Base-by-base conservation (phyloP, 495 filamentous ascomycete genomes). In the Daldinia bambusicola region DNA sequence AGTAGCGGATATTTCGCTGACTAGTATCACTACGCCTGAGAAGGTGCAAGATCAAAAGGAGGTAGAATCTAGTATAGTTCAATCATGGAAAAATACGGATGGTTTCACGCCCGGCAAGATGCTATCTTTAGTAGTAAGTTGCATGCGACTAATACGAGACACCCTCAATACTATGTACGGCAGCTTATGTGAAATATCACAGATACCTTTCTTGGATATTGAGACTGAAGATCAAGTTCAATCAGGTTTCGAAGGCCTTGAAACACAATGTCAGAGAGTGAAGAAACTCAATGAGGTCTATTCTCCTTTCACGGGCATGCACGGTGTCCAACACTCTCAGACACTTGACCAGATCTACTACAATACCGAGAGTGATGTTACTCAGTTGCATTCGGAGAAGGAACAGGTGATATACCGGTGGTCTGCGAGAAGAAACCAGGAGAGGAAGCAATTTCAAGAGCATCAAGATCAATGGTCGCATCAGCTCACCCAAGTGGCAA, bases 331-430 rank as follows among this genome's bases (percentile, higher is more conserved):
- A 16, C 43, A 48, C 43, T 48, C 43, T 1, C 43, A 48, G 14
- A 48, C 43, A 5, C 18, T 48, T 3, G 43, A 48, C 9, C 43
- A 48, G 43, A 48, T 48, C 10, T 48, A 48, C 43, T 48, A 48
- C 43, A 48, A 48, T 2, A 48, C 43, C 3, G 43, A 48, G 10
- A 22, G 8, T 2, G 43, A 48, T 48, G 43, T 9, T 16, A 22
- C 43, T 20, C 20, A 48, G 43, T 48, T 48, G 43, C 43, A 48
- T 48, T 20, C 43, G 9, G 43, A 22, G 9, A 48, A 48, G 18
- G 43, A 48, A 13, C 43, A 48, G 22, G 43, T 48, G 18, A 48
- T 48, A 48, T 48, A 48, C 9, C 22, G 43, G 18, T 48, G 43
- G 43, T 48, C 43, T 22, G 9, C 20, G 43, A 22, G 4, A 12